A percentile compares a stretch with the other conserved stretches of the same genome.
phyloP scores from a whole-genome alignment of 305 asterid species.

The Galium porrigens region DNA sequence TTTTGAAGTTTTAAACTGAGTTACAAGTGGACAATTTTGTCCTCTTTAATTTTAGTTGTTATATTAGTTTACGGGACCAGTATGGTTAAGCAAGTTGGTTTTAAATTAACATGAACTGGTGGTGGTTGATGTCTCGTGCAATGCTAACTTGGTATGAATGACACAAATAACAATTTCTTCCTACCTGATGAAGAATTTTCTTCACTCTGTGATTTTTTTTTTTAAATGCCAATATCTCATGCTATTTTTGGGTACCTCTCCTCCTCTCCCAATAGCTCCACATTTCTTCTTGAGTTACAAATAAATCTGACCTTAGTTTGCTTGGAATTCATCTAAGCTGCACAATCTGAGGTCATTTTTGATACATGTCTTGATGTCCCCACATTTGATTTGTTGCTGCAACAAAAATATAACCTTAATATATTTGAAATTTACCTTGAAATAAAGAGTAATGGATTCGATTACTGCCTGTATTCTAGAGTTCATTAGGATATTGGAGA shows the following conservation, averaged over 20 bases:
- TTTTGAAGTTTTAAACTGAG: background rate
- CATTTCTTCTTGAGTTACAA: background rate
- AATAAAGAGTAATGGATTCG: background rate
- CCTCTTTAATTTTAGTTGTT: background rate
- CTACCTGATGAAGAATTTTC: background rate
- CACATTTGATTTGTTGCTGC: constrained; percentile 1
- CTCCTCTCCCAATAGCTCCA: background rate
- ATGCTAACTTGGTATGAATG: background rate
- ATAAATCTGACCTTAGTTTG: too few relatives aligned
- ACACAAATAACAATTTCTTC: too few relatives aligned
- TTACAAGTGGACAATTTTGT: background rate
- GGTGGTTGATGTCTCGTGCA: background rate
- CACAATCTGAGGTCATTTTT: background rate
- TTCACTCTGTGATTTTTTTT: background rate
- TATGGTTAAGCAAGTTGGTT: background rate
- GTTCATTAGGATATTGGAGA: background rate
- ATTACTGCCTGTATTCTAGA: background rate
- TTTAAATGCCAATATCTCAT: background rate
- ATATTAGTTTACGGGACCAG: background rate
- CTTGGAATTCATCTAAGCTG: too few relatives aligned
- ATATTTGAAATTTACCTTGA: background rate
- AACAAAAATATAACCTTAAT: background rate
- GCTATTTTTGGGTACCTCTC: background rate
- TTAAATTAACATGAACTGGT: background rate
- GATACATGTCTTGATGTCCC: background rate